A percentile compares a stretch with the other conserved stretches of the same genome.
Conservation (phyloP, 495 filamentous ascomycete species). For the Peziza echinospora region DNA sequence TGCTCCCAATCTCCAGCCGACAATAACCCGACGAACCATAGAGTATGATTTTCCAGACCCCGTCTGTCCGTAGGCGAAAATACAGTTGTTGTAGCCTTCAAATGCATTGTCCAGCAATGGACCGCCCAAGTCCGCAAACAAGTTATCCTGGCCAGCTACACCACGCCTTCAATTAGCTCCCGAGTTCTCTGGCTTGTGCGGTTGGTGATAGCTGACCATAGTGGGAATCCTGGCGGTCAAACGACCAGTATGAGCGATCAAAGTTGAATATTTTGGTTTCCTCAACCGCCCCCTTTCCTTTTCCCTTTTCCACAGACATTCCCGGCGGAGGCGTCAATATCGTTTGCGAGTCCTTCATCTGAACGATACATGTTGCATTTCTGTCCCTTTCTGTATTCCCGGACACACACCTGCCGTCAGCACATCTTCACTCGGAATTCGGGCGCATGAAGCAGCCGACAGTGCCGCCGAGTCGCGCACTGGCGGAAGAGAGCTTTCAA, state of each 20-base stretch:
- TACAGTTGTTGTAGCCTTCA: conserved; percentile 98
- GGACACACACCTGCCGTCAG: too few relatives aligned
- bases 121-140: conserved; percentile 70
- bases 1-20: neutral
- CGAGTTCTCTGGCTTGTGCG: neutral
- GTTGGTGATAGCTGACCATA: conserved; percentile 30
- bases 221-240: conserved; percentile 54
- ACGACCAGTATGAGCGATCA: conserved; percentile 96
- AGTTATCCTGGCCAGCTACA: conserved; percentile 54
- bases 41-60: conserved; percentile 97
- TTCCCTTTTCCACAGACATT: conserved; percentile 28
- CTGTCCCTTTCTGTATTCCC: conserved; percentile 53
- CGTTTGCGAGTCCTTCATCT: conserved; percentile 86
- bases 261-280: conserved; percentile 82
- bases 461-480: too few relatives aligned
- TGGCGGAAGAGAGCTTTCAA: too few relatives aligned
- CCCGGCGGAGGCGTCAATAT: conserved; percentile 53
- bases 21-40: conserved; percentile 32
- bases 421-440: too few relatives aligned
- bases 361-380: conserved; percentile 88
- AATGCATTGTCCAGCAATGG: conserved; percentile 97
- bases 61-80: conserved; percentile 98
- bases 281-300: conserved; percentile 40
- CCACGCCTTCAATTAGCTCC: neutral
- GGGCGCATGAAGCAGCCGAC: too few relatives aligned